Evolutionary conservation across 495 filamentous ascomycete genomes (phyloP).

Genomic region (Podospora bellae-mahoneyi): DNA sequence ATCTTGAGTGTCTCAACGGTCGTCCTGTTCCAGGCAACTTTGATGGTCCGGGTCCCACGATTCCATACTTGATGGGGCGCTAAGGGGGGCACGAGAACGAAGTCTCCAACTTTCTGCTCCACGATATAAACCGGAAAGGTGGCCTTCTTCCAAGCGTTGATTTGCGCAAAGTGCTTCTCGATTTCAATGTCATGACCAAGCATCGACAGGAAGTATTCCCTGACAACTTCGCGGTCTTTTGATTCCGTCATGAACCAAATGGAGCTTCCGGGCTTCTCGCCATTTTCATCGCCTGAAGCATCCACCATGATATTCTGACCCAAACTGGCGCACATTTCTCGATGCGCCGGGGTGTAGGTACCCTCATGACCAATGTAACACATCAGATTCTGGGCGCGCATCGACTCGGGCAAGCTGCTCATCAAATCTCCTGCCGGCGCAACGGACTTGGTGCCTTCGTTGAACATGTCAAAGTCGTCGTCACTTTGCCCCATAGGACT

Average conservation of each 20-base stretch:
- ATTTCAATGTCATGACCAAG: conserved; percentile 95
- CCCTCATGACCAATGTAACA: conserved; percentile 98
- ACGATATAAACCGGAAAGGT: conserved; percentile 90
- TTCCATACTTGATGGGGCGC: conserved; percentile 99
- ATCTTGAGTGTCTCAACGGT: conserved; percentile 85
- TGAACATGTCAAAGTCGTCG: conserved; percentile 45
- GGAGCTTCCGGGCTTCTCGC: conserved; percentile 76
- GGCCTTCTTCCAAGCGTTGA: conserved; percentile 88
- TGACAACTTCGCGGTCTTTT: conserved; percentile 78
- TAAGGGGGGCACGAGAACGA: conserved; percentile 90
- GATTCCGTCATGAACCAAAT: conserved; percentile 98
- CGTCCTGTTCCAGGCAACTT: conserved; percentile 97
- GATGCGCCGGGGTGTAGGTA: conserved; percentile 92
- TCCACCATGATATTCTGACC: conserved; percentile 99
- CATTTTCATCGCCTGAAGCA: conserved; percentile 67
- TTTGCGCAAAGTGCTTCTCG: conserved; percentile 90
- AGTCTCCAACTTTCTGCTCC: conserved; percentile 88
- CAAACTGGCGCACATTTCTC: conserved; percentile 95
- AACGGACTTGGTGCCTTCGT: conserved; percentile 38
- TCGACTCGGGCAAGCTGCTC: conserved; percentile 78
- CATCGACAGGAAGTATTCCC: conserved; percentile 87
- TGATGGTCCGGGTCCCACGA: conserved; percentile 88
- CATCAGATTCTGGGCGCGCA: conserved; percentile 95
- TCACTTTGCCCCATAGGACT: conserved; percentile 45
- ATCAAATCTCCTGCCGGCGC: conserved; percentile 78